These are phyloP conservation scores for Flaveria floridana DNA, from an alignment of 140 eudicot species.

Conservation along the genomic window DNA sequence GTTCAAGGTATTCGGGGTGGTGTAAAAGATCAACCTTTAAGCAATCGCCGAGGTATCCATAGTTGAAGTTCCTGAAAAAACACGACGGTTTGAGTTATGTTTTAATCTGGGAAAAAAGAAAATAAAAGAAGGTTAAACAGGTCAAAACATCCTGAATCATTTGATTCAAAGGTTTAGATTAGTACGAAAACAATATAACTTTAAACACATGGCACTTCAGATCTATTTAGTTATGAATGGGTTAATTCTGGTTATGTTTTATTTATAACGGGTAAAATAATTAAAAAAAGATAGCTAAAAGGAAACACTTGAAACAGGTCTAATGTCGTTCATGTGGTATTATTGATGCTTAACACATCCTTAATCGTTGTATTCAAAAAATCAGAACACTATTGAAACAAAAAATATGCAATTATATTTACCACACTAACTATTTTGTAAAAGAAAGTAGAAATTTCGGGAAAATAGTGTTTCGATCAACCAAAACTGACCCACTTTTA, in stretches of 20 bases:
- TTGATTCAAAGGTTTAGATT: no score
- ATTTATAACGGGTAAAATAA: background rate
- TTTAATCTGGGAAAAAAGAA: background rate
- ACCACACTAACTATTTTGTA: no score
- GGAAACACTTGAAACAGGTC: background rate
- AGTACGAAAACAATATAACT: no score
- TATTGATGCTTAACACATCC: background rate
- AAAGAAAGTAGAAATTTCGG: no score
- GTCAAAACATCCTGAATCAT: background rate
- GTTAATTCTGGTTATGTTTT: background rate
- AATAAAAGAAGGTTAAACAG: background rate
- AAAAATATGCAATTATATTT: no score
- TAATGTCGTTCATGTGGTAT: background rate
- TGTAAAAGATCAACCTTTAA: conserved; percentile 63
- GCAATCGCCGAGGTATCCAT: conserved; percentile 71
- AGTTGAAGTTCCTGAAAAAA: conserved; percentile 70
- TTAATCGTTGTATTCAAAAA: no score
- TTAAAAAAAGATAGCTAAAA: background rate
- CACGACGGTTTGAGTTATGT: background rate
- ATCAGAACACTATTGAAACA: no score
- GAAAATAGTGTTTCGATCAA: background rate
- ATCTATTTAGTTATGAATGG: no score
- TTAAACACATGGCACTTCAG: no score
- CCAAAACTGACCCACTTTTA: background rate
- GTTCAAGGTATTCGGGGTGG: conserved; percentile 94